Base-by-base conservation (phyloP, 1,284 basidiomycete genomes). In the Cerioporus squamosus region DNA sequence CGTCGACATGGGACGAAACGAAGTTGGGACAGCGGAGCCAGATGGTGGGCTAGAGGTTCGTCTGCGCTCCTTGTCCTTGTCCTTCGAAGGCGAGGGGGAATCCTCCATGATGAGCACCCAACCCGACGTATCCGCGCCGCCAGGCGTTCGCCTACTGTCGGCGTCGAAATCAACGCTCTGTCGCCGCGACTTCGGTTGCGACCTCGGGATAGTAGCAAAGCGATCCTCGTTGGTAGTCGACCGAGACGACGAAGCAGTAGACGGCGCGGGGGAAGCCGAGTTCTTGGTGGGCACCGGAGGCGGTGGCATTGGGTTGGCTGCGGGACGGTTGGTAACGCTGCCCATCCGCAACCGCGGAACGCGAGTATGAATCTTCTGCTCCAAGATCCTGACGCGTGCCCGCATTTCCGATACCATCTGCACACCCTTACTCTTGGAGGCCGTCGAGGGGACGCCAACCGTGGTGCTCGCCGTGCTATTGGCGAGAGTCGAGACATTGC, bases 321-420 rank as follows among this genome's bases (percentile, higher is more conserved):
- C 79, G 40, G 79, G 70, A 44, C 83, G 81, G 56, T 79, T 81
- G 38, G 82, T 85, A 49, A 85, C 81, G 66, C 90, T 92, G 26
- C 85, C 86, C 84, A 91, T 90, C 9, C 91, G 87, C 53, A 93
- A 69, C 55, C 90, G 81, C 20, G 91, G 91, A 52, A 93, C 91
- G 45, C 88, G 87, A 44, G 90, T 91, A 67, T 92, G 90, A 51
- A 93, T 90, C 75, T 90, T 91, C 75, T 91, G 90, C 68, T 93
- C 90, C 46, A 93, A 74, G 65, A 88, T 90, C 68, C 79, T 85
- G 39, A 93, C 90, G 52, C 88, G 82, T 49, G 89, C 90, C 53
- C 91, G 84, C 88, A 93, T 91, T 69, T 93, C 92, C 26, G 90
- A 89, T 2, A 93, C 90, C 92, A 94, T 93, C 68, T 93, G 91